A percentile compares a stretch with the other conserved stretches of the same genome.
Conservation (phyloP, 179 eudicot species). For the Sideroxylon spinosum region DNA sequence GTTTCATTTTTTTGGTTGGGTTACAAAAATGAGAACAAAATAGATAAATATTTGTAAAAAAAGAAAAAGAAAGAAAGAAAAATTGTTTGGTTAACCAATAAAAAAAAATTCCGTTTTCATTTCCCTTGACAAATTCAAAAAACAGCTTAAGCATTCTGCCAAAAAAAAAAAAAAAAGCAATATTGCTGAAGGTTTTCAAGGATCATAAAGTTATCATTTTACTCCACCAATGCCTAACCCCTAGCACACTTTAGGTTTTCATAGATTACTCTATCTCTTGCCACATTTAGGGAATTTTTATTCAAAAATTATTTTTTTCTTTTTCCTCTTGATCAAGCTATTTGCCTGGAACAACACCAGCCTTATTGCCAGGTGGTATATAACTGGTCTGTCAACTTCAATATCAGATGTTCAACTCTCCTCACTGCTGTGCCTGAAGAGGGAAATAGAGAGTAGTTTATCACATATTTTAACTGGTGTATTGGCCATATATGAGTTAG, state of each 20-base stretch:
- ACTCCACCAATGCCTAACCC: neutral
- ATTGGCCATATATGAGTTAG: neutral
- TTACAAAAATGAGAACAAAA: too few species aligned
- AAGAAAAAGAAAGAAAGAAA: too few species aligned
- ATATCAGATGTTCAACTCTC: neutral
- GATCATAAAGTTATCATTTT: neutral
- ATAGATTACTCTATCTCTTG: neutral
- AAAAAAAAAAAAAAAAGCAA: neutral
- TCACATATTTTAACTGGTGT: neutral
- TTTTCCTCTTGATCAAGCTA: neutral
- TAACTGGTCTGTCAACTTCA: neutral
- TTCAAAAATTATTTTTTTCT: neutral
- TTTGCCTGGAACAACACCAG: neutral
- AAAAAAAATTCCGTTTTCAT: too few species aligned
- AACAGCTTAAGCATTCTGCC: neutral
- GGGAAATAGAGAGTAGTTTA: too few species aligned
- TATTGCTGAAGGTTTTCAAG: neutral
- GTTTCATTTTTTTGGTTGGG: too few species aligned
- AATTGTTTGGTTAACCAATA: too few species aligned
- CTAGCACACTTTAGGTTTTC: conserved; percentile 6
- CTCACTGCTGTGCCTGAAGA: too few species aligned
- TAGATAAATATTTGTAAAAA: too few species aligned
- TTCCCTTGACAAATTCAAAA: too few species aligned
- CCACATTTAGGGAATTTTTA: neutral
- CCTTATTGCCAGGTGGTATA: neutral